These are phyloP conservation scores for Agarophyton chilense DNA, from an alignment of 23 red algal species.

Conservation along the genomic window DNA sequence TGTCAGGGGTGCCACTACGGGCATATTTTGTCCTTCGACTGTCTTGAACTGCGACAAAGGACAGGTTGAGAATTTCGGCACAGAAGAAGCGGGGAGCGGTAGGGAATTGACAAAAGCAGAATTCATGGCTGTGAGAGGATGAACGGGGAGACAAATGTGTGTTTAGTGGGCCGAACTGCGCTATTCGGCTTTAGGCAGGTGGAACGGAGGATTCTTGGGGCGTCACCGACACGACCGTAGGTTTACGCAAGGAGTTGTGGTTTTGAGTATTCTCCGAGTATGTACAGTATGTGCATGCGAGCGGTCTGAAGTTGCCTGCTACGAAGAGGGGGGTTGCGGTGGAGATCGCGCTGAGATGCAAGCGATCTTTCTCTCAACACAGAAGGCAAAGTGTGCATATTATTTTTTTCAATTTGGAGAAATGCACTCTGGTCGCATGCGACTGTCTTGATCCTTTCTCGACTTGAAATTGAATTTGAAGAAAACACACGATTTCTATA, in stretches of 20 bases:
- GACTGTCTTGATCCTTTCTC: too few relatives aligned
- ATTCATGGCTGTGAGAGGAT: background rate
- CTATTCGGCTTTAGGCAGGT: background rate
- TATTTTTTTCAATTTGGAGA: too few relatives aligned
- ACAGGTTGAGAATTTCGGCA: background rate
- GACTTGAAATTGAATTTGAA: background rate
- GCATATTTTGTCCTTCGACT: background rate
- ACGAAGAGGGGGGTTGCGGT: background rate
- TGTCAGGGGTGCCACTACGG: conserved; percentile 24
- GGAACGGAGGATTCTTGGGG: background rate
- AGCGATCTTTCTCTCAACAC: too few relatives aligned
- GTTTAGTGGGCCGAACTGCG: background rate
- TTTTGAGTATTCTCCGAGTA: too few relatives aligned
- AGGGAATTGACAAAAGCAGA: background rate
- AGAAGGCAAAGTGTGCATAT: too few relatives aligned
- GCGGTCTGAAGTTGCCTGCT: background rate
- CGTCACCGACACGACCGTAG: too few relatives aligned
- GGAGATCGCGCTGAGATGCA: background rate
- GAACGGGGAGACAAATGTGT: background rate
- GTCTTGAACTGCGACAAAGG: background rate
- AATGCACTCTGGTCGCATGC: too few relatives aligned
- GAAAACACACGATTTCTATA: background rate
- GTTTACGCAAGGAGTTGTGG: too few relatives aligned
- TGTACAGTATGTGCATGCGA: too few relatives aligned
- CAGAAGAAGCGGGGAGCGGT: background rate